phyloP scores from a whole-genome alignment of 257 asterid species.

The Nemophila menziesii region DNA sequence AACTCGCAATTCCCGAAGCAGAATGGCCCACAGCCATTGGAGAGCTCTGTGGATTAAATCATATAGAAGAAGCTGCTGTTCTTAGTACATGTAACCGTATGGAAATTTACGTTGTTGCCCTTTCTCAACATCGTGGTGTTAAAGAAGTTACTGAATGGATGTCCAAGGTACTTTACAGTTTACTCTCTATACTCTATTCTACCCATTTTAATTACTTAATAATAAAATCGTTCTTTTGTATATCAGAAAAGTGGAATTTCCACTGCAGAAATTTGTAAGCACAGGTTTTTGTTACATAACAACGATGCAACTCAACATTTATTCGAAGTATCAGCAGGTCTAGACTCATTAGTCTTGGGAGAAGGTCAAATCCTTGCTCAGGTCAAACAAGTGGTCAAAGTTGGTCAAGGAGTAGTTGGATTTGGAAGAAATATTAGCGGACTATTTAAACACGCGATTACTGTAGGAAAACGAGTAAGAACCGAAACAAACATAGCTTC shows the following conservation, averaged over 20 bases:
- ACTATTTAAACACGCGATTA: constrained; percentile 84
- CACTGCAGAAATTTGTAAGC: constrained; percentile 63
- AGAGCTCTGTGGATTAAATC: constrained; percentile 74
- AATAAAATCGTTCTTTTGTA: constrained; percentile 4
- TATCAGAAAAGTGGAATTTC: constrained; percentile 85
- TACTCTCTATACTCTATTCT: constrained; percentile 1
- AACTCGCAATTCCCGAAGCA: constrained; percentile 87
- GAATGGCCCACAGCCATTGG: constrained; percentile 87
- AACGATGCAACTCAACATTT: constrained; percentile 88
- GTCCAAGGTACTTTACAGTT: constrained; percentile 54
- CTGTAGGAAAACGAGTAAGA: constrained; percentile 86
- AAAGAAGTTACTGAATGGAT: constrained; percentile 97
- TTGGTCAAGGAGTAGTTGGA: constrained; percentile 81
- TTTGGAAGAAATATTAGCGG: constrained; percentile 90
- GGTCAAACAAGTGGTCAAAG: constrained; percentile 89
- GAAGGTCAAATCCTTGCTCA: constrained; percentile 95
- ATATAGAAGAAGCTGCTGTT: constrained; percentile 93
- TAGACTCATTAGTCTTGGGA: constrained; percentile 83
- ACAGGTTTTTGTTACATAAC: constrained; percentile 71
- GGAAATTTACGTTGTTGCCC: constrained; percentile 89
- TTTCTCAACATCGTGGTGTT: constrained; percentile 84
- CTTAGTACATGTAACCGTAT: constrained; percentile 91
- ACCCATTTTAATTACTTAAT: neutral
- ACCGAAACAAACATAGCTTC: constrained; percentile 86
- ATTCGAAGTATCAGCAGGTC: constrained; percentile 88